Percentiles rank a stretch among this genome's conserved stretches.
These are phyloP conservation scores for Garcia nutans DNA, from an alignment of 345 rosid genomes.

Conservation along the genomic window DNA sequence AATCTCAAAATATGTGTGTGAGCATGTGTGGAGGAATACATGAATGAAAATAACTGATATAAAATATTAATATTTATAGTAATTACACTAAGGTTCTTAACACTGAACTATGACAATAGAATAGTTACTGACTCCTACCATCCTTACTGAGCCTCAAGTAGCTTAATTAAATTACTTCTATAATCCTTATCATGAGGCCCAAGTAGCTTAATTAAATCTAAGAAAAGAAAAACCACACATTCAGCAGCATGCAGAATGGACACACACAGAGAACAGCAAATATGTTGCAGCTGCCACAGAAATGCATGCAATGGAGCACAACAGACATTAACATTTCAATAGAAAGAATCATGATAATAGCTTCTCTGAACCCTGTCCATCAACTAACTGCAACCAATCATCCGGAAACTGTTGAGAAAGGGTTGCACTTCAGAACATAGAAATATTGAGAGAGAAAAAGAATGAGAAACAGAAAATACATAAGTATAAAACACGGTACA, in stretches of 20 bases:
- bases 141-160: neutral
- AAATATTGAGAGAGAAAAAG: neutral
- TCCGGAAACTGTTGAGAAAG: neutral
- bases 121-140: too few species aligned
- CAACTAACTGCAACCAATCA: constrained; percentile 1
- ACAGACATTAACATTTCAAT: neutral
- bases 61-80: too few species aligned
- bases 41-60: too few species aligned
- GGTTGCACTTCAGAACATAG: neutral
- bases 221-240: neutral
- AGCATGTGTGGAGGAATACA: too few species aligned
- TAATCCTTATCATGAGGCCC: too few species aligned
- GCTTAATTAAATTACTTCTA: neutral
- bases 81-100: too few species aligned
- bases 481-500: neutral
- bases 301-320: neutral
- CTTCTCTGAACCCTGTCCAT: too few species aligned
- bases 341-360: neutral
- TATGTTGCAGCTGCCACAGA: neutral
- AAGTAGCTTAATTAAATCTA: neutral
- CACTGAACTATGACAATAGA: too few species aligned
- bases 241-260: neutral
- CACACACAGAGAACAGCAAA: neutral
- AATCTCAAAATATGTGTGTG: too few species aligned
- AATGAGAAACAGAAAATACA: neutral